A percentile compares a stretch with the other conserved stretches of the same genome.
phyloP scores from a whole-genome alignment of 2,329 filamentous ascomycete genomes.

The Trichoderma brevicompactum region DNA sequence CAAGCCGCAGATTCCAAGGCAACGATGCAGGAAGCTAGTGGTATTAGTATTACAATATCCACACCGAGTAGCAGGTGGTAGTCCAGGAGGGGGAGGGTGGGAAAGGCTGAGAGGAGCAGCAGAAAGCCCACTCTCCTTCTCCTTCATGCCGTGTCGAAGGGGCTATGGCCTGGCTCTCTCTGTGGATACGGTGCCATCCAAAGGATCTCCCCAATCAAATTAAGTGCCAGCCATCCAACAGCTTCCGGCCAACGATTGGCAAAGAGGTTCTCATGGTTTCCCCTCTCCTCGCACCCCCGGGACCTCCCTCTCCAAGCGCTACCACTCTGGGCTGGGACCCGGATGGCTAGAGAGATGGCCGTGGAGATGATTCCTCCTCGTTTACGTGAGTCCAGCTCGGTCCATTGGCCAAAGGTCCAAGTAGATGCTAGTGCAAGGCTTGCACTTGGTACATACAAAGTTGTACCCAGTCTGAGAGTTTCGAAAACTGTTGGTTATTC shows the following conservation, averaged over 20 bases:
- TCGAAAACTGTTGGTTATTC: neutral
- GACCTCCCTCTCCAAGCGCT: neutral
- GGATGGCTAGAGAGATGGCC: conserved; percentile 22
- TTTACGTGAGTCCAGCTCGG: neutral
- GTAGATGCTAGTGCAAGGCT: neutral
- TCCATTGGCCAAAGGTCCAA: conserved; percentile 7
- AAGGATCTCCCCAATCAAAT: conserved; percentile 21
- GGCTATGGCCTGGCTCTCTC: conserved; percentile 11
- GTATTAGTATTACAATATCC: conserved; percentile 17
- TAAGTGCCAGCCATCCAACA: conserved; percentile 17
- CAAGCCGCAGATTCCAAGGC: conserved; percentile 16
- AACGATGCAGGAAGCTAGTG: conserved; percentile 18
- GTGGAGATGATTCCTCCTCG: conserved; percentile 14
- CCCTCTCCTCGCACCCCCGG: conserved; percentile 9
- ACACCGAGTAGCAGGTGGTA: conserved; percentile 16
- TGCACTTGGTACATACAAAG: neutral
- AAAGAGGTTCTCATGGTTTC: neutral
- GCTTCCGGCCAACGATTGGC: conserved; percentile 15
- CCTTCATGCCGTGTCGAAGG: conserved; percentile 21
- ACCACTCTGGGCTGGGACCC: conserved; percentile 13
- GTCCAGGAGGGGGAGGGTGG: neutral
- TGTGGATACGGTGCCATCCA: conserved; percentile 23
- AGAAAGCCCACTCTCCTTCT: conserved; percentile 2
- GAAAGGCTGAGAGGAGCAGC: conserved; percentile 25
- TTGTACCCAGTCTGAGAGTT: neutral